phyloP scores from a whole-genome alignment of 116 monocot genomes.

The Dioscorea cayenensis region DNA sequence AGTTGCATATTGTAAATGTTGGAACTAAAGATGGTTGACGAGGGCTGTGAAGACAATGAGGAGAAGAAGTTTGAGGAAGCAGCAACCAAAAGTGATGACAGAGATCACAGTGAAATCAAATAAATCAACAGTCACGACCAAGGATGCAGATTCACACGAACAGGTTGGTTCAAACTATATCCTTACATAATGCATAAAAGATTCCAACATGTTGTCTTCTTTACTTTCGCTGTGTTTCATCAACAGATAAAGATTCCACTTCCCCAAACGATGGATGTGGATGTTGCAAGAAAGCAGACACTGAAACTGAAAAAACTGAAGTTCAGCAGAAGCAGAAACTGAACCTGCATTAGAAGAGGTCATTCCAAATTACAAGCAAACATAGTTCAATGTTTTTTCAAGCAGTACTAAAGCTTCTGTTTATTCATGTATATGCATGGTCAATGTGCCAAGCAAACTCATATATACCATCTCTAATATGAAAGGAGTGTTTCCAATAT shows the following conservation, averaged over 20 bases:
- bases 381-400: too few relatives aligned
- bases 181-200: not conserved
- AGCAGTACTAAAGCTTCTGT: too few relatives aligned
- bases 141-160: not conserved
- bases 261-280: not conserved
- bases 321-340: not conserved
- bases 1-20: not conserved
- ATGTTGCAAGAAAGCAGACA: not conserved
- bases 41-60: not conserved
- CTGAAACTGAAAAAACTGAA: not conserved
- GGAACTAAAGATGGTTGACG: not conserved
- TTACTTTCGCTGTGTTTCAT: not conserved
- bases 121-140: not conserved
- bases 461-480: not conserved
- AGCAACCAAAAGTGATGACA: not conserved
- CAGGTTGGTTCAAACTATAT: not conserved
- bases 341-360: not conserved
- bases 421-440: too few relatives aligned
- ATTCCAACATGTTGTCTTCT: not conserved
- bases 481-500: not conserved
- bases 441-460: not conserved
- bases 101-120: not conserved
- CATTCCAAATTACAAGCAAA: not conserved
- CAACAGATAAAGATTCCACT: not conserved
- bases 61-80: not conserved